These are phyloP conservation scores for Ophiostoma sp. DNA, from an alignment of 2,329 filamentous ascomycete genomes.

Conservation along the genomic window DNA sequence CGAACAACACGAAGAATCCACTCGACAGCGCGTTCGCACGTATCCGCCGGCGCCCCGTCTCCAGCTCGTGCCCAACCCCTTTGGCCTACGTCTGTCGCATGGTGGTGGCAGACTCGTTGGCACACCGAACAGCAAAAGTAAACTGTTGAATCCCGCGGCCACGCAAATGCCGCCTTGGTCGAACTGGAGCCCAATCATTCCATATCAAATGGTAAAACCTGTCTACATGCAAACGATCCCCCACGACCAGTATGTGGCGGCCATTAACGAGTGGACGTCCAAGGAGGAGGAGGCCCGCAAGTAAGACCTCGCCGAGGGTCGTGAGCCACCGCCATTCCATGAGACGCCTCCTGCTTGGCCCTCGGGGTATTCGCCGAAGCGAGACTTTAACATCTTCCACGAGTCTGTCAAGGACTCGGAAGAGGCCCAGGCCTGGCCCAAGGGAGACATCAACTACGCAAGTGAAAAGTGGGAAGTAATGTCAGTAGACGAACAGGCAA, in stretches of 20 bases:
- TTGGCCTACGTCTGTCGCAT: slow-evolving; percentile 12
- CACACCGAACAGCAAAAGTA: slow-evolving; percentile 9
- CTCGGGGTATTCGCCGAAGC: background rate
- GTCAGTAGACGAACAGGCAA: background rate
- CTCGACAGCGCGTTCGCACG: slow-evolving; percentile 3
- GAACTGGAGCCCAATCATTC: slow-evolving; percentile 14
- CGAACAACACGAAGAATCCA: slow-evolving; percentile 9
- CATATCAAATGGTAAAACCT: slow-evolving; percentile 11
- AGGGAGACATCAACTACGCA: slow-evolving; percentile 12
- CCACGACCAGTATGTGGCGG: slow-evolving; percentile 5
- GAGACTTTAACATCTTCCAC: slow-evolving; percentile 6
- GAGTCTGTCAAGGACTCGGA: slow-evolving; percentile 6
- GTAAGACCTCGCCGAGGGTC: slow-evolving; percentile 11
- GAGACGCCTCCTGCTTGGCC: slow-evolving; percentile 7
- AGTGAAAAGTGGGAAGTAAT: slow-evolving; percentile 7
- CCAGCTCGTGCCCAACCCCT: slow-evolving; percentile 14
- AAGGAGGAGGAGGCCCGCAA: slow-evolving; percentile 7
- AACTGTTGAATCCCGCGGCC: slow-evolving; percentile 14
- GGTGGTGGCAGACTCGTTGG: slow-evolving; percentile 7
- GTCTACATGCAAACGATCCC: slow-evolving; percentile 9
- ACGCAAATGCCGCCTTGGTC: slow-evolving; percentile 16
- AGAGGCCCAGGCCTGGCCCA: slow-evolving; percentile 4
- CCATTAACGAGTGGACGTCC: slow-evolving; percentile 9
- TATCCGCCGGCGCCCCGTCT: slow-evolving; percentile 14
- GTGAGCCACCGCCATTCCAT: slow-evolving; percentile 14